Evolutionary conservation across 2,329 filamentous ascomycete genomes (phyloP).

Genomic region (Penicillium sp.): DNA sequence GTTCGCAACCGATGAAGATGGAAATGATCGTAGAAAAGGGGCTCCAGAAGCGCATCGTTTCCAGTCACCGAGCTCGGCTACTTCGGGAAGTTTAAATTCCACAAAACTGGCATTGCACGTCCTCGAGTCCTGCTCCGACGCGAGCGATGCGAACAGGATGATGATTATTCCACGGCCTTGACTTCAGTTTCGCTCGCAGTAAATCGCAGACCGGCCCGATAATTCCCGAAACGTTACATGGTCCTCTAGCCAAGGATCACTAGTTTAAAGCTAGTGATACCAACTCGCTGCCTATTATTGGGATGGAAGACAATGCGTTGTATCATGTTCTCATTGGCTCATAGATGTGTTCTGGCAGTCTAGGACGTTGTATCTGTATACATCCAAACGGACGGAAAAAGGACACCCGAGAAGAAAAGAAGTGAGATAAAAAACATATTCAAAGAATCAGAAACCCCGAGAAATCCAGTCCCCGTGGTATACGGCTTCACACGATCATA

Average conservation of each 20-base stretch:
- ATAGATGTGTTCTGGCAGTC: constrained; percentile 11
- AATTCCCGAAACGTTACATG: neutral
- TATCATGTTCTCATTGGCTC: constrained; percentile 9
- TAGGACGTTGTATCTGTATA: neutral
- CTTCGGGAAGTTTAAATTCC: too few relatives aligned
- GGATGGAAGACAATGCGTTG: neutral
- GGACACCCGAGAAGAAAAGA: neutral
- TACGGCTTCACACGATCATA: constrained; percentile 3
- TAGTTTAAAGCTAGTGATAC: neutral
- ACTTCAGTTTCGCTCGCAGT: too few relatives aligned
- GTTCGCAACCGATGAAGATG: too few relatives aligned
- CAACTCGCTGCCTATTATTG: too few relatives aligned
- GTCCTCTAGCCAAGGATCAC: neutral
- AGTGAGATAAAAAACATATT: constrained; percentile 1
- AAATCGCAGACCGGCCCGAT: too few relatives aligned
- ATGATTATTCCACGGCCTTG: too few relatives aligned
- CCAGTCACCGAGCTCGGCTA: neutral
- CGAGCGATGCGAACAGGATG: too few relatives aligned
- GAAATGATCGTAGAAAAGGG: too few relatives aligned
- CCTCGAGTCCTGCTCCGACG: too few relatives aligned
- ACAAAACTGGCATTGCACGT: too few relatives aligned
- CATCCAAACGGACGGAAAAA: neutral
- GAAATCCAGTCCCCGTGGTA: constrained; percentile 12
- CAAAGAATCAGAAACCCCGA: constrained; percentile 3
- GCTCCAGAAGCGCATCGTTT: too few relatives aligned